Evolutionary conservation across 257 asterid species (phyloP).

Genomic region (Rhazya stricta): DNA sequence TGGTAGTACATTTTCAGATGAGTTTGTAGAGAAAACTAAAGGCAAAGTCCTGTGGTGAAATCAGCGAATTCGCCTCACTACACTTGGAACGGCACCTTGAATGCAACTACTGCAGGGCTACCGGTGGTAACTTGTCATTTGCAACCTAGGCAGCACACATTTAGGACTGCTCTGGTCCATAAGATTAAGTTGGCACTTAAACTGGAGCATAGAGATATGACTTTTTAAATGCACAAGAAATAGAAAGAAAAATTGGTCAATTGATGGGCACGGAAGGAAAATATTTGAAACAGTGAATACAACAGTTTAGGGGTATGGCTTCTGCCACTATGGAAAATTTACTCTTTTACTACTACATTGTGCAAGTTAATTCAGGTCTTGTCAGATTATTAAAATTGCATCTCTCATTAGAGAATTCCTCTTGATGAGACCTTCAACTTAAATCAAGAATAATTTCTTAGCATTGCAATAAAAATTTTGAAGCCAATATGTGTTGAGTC

Average conservation of each 20-base stretch:
- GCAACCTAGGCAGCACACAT: slow-evolving; percentile 36
- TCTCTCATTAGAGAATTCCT: neutral
- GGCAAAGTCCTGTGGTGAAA: slow-evolving; percentile 6
- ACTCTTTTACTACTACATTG: neutral
- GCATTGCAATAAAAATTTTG: too few relatives aligned
- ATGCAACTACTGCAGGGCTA: slow-evolving; percentile 28
- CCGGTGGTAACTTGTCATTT: slow-evolving; percentile 37
- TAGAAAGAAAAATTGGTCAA: slow-evolving; percentile 30
- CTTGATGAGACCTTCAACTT: neutral
- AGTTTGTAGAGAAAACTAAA: slow-evolving; percentile 15
- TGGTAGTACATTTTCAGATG: neutral
- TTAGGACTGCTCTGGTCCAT: slow-evolving; percentile 26
- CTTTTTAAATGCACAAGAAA: slow-evolving; percentile 21
- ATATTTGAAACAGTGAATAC: too few relatives aligned
- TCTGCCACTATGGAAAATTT: neutral
- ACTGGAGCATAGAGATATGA: slow-evolving; percentile 19
- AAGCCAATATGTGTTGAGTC: too few relatives aligned
- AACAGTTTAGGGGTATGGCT: slow-evolving; percentile 14
- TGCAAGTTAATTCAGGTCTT: neutral
- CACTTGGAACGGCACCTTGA: slow-evolving; percentile 28
- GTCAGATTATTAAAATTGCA: neutral
- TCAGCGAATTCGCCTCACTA: slow-evolving; percentile 36
- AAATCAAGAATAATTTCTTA: neutral
- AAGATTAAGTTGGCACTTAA: slow-evolving; percentile 29
- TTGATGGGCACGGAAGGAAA: slow-evolving; percentile 31